Percentiles rank a stretch among this genome's conserved stretches.
phyloP scores from a whole-genome alignment of 768 basidiomycete species.

The Phlegmacium glaucopus region DNA sequence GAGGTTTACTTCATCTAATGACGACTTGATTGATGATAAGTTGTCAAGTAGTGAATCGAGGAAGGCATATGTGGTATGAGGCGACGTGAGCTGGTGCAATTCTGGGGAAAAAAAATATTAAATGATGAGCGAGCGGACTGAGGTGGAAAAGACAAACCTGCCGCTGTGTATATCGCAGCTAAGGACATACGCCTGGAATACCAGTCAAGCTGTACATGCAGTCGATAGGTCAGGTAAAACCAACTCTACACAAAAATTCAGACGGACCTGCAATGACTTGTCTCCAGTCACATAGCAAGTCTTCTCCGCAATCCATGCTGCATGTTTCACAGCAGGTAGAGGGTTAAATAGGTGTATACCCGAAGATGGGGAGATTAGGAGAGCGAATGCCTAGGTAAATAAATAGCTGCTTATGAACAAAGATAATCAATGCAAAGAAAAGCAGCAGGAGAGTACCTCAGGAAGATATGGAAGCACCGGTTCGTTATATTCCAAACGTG shows the following conservation, averaged over 20 bases:
- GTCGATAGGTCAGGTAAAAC: neutral
- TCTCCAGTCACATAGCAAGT: conserved; percentile 63
- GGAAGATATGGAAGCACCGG: conserved; percentile 62
- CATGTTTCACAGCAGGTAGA: conserved; percentile 57
- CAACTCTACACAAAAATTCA: neutral
- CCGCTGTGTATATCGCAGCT: conserved; percentile 67
- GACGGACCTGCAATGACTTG: conserved; percentile 44
- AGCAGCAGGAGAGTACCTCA: conserved; percentile 45
- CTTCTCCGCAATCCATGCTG: conserved; percentile 59
- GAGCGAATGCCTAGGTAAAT: conserved; percentile 62
- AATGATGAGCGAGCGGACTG: neutral
- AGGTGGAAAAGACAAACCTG: conserved; percentile 39
- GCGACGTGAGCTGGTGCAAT: conserved; percentile 79
- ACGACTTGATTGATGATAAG: conserved; percentile 40
- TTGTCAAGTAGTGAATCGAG: conserved; percentile 59
- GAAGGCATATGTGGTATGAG: conserved; percentile 61
- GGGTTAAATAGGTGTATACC: conserved; percentile 55
- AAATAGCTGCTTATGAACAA: neutral
- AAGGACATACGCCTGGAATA: conserved; percentile 65
- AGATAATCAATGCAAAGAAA: neutral
- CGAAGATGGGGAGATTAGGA: conserved; percentile 53
- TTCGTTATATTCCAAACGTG: conserved; percentile 63
- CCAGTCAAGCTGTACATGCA: conserved; percentile 60
- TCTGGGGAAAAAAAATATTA: conserved; percentile 35
- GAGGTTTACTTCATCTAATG: conserved; percentile 47